Base-by-base conservation (phyloP, 2,329 filamentous ascomycete species). In the Penicillium sp. region DNA sequence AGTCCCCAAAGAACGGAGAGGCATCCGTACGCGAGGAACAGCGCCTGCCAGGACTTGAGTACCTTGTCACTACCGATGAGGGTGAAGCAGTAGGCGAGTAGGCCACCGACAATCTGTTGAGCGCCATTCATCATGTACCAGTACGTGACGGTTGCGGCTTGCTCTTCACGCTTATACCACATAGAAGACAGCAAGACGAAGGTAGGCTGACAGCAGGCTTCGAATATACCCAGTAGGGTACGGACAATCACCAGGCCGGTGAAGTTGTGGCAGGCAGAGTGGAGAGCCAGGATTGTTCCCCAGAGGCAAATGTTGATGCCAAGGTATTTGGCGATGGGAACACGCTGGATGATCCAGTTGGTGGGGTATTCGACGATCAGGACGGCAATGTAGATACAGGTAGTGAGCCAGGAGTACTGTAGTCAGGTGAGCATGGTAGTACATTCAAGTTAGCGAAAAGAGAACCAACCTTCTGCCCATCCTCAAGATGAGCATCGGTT, bases 111-210 rank as follows among this genome's bases (percentile, higher is more conserved):
- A 54, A 91, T 88, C 70, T 91, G 89, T 70, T 91, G 89, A 0
- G 81, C 83, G 1, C 89, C 89, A 71, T 91, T 92, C 87, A 91
- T 91, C 85, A 90, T 90, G 33, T 81, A 86, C 88, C 89, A 91
- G 73, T 87, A 90, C 0, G 87, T 89, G 3, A 91, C 87, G 5
- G 85, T 84, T 0, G 83, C 74, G 0, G 87, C 84, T 70, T 91
- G 89, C 67, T 91, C 88, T 58, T 88, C 84, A 37, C 87, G 81
- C 61, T 84, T 85, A 73, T 91, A 91, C 89, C 89, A 91, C 80
- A 89, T 89, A 37, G 83, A 81, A 0, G 84, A 88, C 57, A 91
- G 80, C 55, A 91, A 78, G 30, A 91, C 79, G 67, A 91, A 91
- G 2, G 83, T 81, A 0, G 89, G 89, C 71, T 90, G 87, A 70